Percentiles rank a stretch among this genome's conserved stretches.
These are phyloP conservation scores for Podospora pseudoanserina DNA, from an alignment of 495 filamentous ascomycete species.

Conservation along the genomic window DNA sequence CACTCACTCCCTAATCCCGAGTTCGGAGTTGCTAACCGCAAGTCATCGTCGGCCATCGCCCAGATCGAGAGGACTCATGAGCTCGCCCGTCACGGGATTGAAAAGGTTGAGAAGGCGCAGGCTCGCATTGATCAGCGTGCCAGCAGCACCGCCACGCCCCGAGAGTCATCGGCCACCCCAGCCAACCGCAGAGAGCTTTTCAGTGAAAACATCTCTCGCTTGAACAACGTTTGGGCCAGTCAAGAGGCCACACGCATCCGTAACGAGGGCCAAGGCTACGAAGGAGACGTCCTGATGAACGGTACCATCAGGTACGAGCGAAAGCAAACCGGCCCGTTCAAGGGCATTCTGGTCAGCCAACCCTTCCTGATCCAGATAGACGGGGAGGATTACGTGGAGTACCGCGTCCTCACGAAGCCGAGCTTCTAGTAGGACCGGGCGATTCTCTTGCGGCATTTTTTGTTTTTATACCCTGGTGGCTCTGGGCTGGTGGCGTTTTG, in stretches of 20 bases:
- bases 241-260: conserved; percentile 43
- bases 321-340: conserved; percentile 49
- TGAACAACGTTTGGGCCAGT: conserved; percentile 45
- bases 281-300: not conserved
- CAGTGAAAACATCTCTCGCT: conserved; percentile 37
- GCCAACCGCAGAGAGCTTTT: not conserved
- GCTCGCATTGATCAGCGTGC: not conserved
- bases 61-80: not conserved
- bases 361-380: conserved; percentile 53
- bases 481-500: not conserved
- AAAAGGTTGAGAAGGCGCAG: not conserved
- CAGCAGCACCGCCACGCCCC: not conserved
- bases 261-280: conserved; percentile 38
- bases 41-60: conserved; percentile 4
- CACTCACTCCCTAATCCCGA: conserved; percentile 31
- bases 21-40: conserved; percentile 33
- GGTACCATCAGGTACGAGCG: conserved; percentile 49
- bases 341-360: conserved; percentile 50
- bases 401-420: conserved; percentile 53
- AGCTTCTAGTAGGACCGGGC: conserved; percentile 36
- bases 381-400: conserved; percentile 57
- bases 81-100: not conserved
- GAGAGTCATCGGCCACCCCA: not conserved
- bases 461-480: not conserved
- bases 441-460: conserved; percentile 11